phyloP scores from a whole-genome alignment of 179 eudicot genomes.

The Pouteria campechiana region DNA sequence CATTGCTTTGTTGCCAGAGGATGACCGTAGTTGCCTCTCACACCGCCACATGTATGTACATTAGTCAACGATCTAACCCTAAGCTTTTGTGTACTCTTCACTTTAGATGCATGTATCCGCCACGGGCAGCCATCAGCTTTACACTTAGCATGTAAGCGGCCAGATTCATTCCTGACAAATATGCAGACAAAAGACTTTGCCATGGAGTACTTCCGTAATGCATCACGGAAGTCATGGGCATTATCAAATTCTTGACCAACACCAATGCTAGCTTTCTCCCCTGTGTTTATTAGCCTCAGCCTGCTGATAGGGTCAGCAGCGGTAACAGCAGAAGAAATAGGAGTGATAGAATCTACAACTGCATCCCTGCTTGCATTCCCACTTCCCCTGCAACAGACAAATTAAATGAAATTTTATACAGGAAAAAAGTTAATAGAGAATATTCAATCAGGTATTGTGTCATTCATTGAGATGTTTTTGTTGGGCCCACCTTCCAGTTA shows the following conservation, averaged over 20 bases:
- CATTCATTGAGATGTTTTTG: no score
- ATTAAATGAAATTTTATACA: no score
- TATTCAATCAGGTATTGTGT: no score
- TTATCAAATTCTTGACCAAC: slow-evolving; percentile 60
- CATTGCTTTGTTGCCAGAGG: slow-evolving; percentile 44
- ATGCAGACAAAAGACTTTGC: slow-evolving; percentile 57
- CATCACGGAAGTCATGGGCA: slow-evolving; percentile 51
- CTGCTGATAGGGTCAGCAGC: slow-evolving; percentile 24
- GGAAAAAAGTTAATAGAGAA: no score
- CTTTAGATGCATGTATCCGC: slow-evolving; percentile 55
- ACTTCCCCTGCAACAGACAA: no score
- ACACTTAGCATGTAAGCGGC: slow-evolving; percentile 58
- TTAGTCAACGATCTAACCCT: slow-evolving; percentile 51
- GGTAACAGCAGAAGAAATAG: slow-evolving; percentile 5
- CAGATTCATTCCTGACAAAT: slow-evolving; percentile 54
- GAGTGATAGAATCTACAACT: no score
- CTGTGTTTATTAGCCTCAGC: slow-evolving; percentile 22
- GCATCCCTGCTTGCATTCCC: no score
- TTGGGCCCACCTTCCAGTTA: no score
- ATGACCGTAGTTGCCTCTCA: slow-evolving; percentile 30
- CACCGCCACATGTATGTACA: slow-evolving; percentile 47
- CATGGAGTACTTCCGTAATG: slow-evolving; percentile 48
- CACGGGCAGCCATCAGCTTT: slow-evolving; percentile 59
- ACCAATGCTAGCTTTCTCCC: slow-evolving; percentile 64
- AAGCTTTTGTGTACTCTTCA: slow-evolving; percentile 45